Base-by-base conservation (phyloP, 192 early-diverging fungal genomes). In the Coemansia sp. region DNA sequence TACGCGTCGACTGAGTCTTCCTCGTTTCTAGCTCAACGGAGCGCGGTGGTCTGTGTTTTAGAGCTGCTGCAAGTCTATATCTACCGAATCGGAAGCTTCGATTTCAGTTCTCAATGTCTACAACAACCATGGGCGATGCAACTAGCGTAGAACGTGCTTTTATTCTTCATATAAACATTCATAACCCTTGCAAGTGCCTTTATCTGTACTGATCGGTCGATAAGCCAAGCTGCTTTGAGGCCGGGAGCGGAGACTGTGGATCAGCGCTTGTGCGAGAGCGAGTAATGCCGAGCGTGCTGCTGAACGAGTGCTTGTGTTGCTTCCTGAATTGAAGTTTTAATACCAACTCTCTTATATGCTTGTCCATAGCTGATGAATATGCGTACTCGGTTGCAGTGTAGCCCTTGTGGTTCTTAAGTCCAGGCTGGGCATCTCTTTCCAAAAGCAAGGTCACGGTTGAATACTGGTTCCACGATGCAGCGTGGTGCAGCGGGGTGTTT, bases 341-440 rank as follows among this genome's bases (percentile, higher is more conserved):
- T 5, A 62, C 62, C 2, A 59, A 64, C 11, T 75, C 73, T 15
- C 73, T 46, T 11, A 80, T 76, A 40, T 72, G 73, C 56, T 80
- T 80, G 46, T 80, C 78, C 70, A 80, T 75, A 3, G 68, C 26
- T 18, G 59, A 49, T 51, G 78, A 80, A 48, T 80, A 80, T 15
- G 73, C 73, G 41, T 80, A 80, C 42, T 80, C 78, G 16, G 67
- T 68, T 10, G 78, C 78, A 22, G 78, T 80, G 59, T 69, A 80
- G n/a, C 78, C 78, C 42, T 74, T 80, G 66, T 80, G 73, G 60
- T 80, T 80, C 36, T 80, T 80, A 18, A 80, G 48, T 13, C 22
- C 42, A 0, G 66, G 60, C 63, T 80, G 73, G 0, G 73, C 78
- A 10, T 76, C 78, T 16, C 78, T 55, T 26, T 80, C 78, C 48